phyloP scores from a whole-genome alignment of 129 eudicot species.

The Flaveria brownii region DNA sequence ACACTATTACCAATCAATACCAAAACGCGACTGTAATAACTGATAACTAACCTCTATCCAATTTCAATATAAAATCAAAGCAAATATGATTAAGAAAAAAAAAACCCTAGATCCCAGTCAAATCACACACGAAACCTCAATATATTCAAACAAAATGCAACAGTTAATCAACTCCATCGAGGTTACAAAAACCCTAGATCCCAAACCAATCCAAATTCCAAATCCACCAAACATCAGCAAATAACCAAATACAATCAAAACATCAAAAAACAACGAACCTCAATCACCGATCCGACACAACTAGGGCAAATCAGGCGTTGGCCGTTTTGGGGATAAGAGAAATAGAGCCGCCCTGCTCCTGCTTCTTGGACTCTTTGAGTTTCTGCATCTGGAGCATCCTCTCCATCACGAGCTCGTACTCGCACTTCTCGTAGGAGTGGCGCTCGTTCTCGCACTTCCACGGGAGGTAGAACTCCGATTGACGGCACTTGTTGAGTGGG shows the following conservation, averaged over 20 bases:
- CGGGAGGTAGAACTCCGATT: constrained; percentile 67
- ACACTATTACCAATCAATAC: background rate
- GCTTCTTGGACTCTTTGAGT: constrained; percentile 30
- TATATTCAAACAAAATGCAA: background rate
- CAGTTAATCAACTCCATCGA: background rate
- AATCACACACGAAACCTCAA: background rate
- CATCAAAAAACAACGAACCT: constrained; percentile 12
- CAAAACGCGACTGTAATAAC: background rate
- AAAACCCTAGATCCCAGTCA: background rate
- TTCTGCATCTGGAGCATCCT: constrained; percentile 87
- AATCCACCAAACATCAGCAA: background rate
- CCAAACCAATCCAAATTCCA: background rate
- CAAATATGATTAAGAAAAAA: background rate
- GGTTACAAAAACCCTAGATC: background rate
- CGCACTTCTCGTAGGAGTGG: constrained; percentile 82
- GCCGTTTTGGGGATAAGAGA: constrained; percentile 73
- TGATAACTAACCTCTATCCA: background rate
- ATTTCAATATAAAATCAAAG: background rate
- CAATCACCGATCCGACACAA: constrained; percentile 11
- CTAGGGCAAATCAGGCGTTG: constrained; percentile 43
- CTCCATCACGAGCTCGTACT: constrained; percentile 91
- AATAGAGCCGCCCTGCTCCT: constrained; percentile 24
- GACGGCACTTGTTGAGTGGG: constrained; percentile 87
- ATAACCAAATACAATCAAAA: background rate
- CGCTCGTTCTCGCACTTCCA: constrained; percentile 94